phyloP scores from a whole-genome alignment of 164 flowering plant species.

The Annona squamosa region DNA sequence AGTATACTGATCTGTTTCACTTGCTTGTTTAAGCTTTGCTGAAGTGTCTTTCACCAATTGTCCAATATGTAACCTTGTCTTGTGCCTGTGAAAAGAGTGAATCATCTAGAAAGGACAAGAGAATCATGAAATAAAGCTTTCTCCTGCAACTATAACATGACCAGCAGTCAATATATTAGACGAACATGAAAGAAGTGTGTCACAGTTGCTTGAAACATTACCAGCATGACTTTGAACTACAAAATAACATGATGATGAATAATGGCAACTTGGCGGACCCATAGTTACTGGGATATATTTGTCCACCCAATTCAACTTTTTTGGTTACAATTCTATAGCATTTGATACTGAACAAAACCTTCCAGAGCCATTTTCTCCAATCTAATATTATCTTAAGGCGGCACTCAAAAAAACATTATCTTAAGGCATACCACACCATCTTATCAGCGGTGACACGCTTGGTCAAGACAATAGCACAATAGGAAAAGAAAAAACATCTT shows the following conservation, averaged over 20 bases:
- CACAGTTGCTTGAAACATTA: neutral
- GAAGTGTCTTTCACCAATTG: constrained; percentile 64
- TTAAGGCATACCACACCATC: too few relatives aligned
- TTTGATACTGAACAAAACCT: too few relatives aligned
- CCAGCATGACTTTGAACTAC: neutral
- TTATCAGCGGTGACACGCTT: too few relatives aligned
- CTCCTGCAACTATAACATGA: neutral
- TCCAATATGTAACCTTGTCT: constrained; percentile 52
- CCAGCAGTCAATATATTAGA: neutral
- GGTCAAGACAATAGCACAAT: too few relatives aligned
- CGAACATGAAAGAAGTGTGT: neutral
- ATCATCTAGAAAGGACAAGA: constrained; percentile 1
- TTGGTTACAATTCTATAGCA: too few relatives aligned
- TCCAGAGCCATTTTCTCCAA: too few relatives aligned
- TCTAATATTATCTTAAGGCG: too few relatives aligned
- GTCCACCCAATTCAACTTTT: too few relatives aligned
- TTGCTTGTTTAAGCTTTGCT: constrained; percentile 56
- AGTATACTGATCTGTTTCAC: constrained; percentile 48
- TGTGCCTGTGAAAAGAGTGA: constrained; percentile 32
- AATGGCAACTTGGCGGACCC: neutral
- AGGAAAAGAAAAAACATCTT: too few relatives aligned
- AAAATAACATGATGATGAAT: neutral
- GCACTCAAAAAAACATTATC: too few relatives aligned
- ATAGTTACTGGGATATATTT: neutral
- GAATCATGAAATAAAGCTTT: neutral